Base-by-base conservation (phyloP, 177 flowering plant genomes). In the Vitis hybrid region DNA sequence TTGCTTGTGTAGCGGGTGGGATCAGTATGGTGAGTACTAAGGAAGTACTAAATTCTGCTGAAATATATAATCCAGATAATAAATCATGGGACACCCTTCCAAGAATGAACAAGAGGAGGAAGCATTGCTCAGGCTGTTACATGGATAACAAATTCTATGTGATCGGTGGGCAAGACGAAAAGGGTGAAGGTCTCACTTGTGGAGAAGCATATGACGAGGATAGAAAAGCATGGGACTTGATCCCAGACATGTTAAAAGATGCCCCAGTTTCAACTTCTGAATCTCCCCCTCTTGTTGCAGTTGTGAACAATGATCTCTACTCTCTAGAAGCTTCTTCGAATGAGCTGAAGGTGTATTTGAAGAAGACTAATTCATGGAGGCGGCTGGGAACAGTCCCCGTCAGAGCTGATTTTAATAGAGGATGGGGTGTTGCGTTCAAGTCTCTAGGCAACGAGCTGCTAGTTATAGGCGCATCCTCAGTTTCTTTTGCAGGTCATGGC, bases 371-470 rank as follows among this genome's bases (percentile, higher is more conserved):
- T 14, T 70, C 78, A 9, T 94, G 98, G 98, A 90, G 72, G 81
- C 83, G 52, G 12, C 21, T 92, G 26, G 97, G 98, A 4, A 64
- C 55, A 2, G 90, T 83, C 3, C 98, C 98, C 0, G 89, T 92
- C 2, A 77, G 86, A 67, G 94, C 98, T 2, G 91, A 87, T 75
- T 77, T 68, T 18, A 70, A 76, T 55, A 72, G 75, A 63, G 98
- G 98, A 7, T 94, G 98, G 97, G 98, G 98, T 10, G 84, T 94
- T 11, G 98, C 97, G 2, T 94, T 94, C 74, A 92, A 92, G 82
- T 86, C 98, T 0, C 70, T 89, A 62, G 97, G 97, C 1, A 74
- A 87, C 60, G 85, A 87, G 77, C 72, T 93, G 55, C 85, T 93
- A 29, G 90, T 91, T 3, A 87, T 93, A 0, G 97, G 93, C 7